phyloP scores from a whole-genome alignment of 768 basidiomycete species.

The Mycena pura region DNA sequence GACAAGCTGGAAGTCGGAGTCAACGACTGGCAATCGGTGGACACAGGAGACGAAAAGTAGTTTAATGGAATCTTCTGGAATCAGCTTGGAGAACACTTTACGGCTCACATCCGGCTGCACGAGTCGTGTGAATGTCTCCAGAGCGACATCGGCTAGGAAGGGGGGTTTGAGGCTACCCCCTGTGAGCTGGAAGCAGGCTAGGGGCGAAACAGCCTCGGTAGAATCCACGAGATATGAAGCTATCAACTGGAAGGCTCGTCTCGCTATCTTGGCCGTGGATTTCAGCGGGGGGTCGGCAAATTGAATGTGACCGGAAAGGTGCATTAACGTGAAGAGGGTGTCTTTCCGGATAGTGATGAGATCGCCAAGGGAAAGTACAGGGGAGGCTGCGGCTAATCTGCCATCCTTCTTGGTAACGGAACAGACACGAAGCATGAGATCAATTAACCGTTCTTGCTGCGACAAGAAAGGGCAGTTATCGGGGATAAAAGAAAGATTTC shows the following conservation, averaged over 20 bases:
- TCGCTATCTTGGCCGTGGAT: conserved; percentile 54
- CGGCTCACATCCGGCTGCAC: conserved; percentile 82
- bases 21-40: conserved; percentile 82
- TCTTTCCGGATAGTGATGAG: conserved; percentile 80
- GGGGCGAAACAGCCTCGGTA: conserved; percentile 68
- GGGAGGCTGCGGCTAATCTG: conserved; percentile 52
- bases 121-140: conserved; percentile 85
- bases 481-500: conserved; percentile 78
- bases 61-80: conserved; percentile 66
- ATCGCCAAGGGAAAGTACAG: conserved; percentile 73
- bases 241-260: conserved; percentile 67
- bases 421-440: conserved; percentile 75
- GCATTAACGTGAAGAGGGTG: conserved; percentile 70
- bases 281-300: conserved; percentile 53
- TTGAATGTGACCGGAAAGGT: conserved; percentile 59
- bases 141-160: conserved; percentile 70
- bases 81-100: conserved; percentile 64
- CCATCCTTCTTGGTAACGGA: conserved; percentile 47
- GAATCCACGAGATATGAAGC: conserved; percentile 81
- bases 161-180: conserved; percentile 60
- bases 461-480: conserved; percentile 78
- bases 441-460: conserved; percentile 66
- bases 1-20: conserved; percentile 74
- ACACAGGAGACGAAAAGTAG: conserved; percentile 73
- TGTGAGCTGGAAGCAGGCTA: conserved; percentile 59